These are phyloP conservation scores for Venturiaceae sp. DNA, from an alignment of 2,329 filamentous ascomycete genomes.

Conservation along the genomic window DNA sequence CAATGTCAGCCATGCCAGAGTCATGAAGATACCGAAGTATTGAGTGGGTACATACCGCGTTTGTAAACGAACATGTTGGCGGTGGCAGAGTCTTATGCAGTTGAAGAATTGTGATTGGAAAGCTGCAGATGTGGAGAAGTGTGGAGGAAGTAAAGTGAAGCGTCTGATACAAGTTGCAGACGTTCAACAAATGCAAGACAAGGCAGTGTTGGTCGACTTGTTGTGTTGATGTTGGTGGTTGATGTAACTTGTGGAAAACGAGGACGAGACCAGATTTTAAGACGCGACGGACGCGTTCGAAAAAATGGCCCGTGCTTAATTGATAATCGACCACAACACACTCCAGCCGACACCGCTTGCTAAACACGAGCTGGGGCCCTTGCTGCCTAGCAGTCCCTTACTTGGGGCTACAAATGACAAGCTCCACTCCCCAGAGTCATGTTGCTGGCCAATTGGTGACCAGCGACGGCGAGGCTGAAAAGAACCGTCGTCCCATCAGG, in stretches of 20 bases:
- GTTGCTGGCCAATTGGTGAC: not conserved
- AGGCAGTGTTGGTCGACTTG: too few species aligned
- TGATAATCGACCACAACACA: slow-evolving; percentile 1
- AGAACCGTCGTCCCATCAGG: not conserved
- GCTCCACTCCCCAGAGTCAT: not conserved
- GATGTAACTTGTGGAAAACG: not conserved
- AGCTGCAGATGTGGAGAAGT: not conserved
- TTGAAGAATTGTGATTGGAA: too few species aligned
- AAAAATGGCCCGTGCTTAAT: not conserved
- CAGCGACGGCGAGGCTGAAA: not conserved
- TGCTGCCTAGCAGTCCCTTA: not conserved
- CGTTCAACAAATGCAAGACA: too few species aligned
- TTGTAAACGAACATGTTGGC: slow-evolving; percentile 52
- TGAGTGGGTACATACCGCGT: slow-evolving; percentile 38
- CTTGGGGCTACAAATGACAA: too few species aligned
- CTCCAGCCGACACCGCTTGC: not conserved
- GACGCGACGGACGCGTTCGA: not conserved
- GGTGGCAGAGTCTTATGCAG: not conserved
- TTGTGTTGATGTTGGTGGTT: not conserved
- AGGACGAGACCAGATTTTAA: too few species aligned
- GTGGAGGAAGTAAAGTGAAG: not conserved
- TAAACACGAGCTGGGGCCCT: not conserved
- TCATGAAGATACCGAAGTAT: slow-evolving; percentile 5
- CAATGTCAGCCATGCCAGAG: slow-evolving; percentile 3
- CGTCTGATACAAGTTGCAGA: not conserved